A percentile compares a stretch with the other conserved stretches of the same genome.
These are phyloP conservation scores for Aquanectria penicillioides DNA, from an alignment of 2,329 filamentous ascomycete species.

Conservation along the genomic window DNA sequence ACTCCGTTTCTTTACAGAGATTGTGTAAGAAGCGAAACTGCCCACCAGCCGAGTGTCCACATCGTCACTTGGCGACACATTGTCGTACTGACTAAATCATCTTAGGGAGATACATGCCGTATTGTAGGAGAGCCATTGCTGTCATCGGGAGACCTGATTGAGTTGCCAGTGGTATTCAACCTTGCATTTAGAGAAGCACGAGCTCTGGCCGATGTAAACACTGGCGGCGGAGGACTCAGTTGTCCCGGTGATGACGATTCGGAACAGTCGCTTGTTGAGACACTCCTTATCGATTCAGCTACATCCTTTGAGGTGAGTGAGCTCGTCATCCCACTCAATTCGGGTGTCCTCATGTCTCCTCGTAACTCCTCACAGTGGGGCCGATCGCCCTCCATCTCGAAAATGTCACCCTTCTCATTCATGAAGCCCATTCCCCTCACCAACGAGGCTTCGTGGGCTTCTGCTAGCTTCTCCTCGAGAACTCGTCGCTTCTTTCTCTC, in stretches of 20 bases:
- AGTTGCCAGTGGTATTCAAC: neutral
- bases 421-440: neutral
- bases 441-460: slow-evolving; percentile 12
- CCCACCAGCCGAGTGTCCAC: too few species aligned
- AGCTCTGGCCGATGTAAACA: neutral
- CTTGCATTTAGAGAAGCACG: neutral
- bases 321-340: slow-evolving; percentile 17
- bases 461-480: slow-evolving; percentile 24
- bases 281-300: neutral
- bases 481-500: slow-evolving; percentile 31
- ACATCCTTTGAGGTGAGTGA: neutral
- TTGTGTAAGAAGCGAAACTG: too few species aligned
- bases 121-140: too few species aligned
- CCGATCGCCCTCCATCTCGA: slow-evolving; percentile 40
- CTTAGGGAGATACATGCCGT: too few species aligned
- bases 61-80: too few species aligned
- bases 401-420: slow-evolving; percentile 4
- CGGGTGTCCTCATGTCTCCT: slow-evolving; percentile 34
- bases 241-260: too few species aligned
- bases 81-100: too few species aligned
- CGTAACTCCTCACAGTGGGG: slow-evolving; percentile 31
- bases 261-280: neutral
- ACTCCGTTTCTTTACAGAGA: too few species aligned
- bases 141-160: too few species aligned
- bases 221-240: neutral